Conservation (phyloP, 352 stramenopile species). For the Globisporangium ultimum region DNA sequence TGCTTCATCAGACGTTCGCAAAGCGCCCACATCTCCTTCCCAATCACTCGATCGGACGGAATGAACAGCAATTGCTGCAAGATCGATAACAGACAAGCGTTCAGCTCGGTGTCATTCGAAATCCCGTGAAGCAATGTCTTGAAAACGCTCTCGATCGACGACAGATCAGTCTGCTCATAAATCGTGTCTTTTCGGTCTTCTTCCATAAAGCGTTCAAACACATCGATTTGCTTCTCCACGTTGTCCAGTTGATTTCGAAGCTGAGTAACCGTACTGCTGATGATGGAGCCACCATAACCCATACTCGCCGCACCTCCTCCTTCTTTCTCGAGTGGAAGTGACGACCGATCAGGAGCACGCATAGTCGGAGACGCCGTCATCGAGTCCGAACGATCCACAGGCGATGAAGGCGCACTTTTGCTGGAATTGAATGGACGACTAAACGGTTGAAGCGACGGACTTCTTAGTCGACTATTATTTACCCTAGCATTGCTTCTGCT, state of each 20-base stretch:
- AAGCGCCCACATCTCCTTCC: conserved; percentile 86
- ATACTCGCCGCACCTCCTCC: conserved; percentile 12
- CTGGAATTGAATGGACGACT: conserved; percentile 17
- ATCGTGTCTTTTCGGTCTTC: conserved; percentile 86
- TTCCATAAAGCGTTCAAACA: conserved; percentile 87
- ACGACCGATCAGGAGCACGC: conserved; percentile 11
- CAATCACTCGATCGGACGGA: conserved; percentile 72
- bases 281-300: conserved; percentile 34
- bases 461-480: conserved; percentile 3
- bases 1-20: conserved; percentile 77
- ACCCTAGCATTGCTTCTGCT: conserved; percentile 8
- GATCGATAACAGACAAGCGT: conserved; percentile 74
- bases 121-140: conserved; percentile 52
- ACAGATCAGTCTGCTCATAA: conserved; percentile 76
- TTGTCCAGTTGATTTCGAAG: conserved; percentile 82
- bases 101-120: conserved; percentile 54
- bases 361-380: conserved; percentile 14
- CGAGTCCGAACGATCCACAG: conserved; percentile 30
- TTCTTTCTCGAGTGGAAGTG: conserved; percentile 15
- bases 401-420: conserved; percentile 53
- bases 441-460: conserved; percentile 9
- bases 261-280: conserved; percentile 70
- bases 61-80: conserved; percentile 86
- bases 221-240: conserved; percentile 87
- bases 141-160: conserved; percentile 69